These are phyloP conservation scores for Pseudogymnoascus sp. DNA, from an alignment of 2,329 filamentous ascomycete genomes.

Conservation along the genomic window DNA sequence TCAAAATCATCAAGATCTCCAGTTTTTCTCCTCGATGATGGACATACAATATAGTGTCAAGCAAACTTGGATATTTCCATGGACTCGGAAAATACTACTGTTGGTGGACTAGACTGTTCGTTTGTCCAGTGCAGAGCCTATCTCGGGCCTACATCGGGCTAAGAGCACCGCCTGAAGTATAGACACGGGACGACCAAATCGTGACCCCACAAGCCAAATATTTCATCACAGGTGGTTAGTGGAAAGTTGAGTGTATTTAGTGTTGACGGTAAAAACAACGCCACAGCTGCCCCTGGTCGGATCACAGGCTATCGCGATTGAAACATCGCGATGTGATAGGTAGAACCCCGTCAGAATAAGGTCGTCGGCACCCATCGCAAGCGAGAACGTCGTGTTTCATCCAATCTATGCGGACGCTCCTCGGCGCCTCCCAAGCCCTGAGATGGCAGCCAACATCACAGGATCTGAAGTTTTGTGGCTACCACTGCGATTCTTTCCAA, in stretches of 20 bases:
- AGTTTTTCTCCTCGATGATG: not conserved
- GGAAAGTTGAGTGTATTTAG: not conserved
- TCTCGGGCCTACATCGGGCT: constrained; percentile 2
- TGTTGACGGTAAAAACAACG: not conserved
- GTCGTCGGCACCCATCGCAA: not conserved
- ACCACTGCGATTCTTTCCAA: not conserved
- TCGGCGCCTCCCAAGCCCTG: not conserved
- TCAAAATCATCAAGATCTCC: not conserved
- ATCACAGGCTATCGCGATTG: not conserved
- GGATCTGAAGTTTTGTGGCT: not conserved
- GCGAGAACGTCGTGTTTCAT: not conserved
- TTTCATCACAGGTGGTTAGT: not conserved
- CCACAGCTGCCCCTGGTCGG: not conserved
- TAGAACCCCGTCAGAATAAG: not conserved
- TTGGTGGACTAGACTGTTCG: not conserved
- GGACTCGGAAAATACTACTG: not conserved
- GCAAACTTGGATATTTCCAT: not conserved
- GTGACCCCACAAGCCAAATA: not conserved
- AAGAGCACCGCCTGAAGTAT: not conserved
- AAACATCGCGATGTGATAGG: not conserved
- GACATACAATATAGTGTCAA: not conserved
- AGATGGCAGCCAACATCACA: not conserved
- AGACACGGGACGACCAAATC: not conserved
- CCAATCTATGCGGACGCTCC: constrained; percentile 3
- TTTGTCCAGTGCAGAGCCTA: not conserved